Evolutionary conservation across 164 flowering plant genomes (phyloP).

Genomic region (Stephania cephalantha): DNA sequence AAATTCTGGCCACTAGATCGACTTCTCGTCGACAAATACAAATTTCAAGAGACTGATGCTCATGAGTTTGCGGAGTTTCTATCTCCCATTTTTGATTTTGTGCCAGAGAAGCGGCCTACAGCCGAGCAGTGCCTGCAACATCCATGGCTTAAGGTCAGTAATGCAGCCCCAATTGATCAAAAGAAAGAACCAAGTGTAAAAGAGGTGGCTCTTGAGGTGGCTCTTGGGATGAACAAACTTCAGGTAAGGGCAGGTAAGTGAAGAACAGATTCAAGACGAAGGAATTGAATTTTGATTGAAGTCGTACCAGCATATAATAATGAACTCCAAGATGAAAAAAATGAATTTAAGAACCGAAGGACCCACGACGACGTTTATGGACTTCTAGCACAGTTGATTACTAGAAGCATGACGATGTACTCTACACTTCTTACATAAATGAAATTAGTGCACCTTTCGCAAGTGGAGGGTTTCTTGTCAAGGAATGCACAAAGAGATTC

Average conservation of each 20-base stretch:
- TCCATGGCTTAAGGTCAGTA: conserved; percentile 56
- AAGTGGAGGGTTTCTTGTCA: not conserved
- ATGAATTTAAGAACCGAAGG: not conserved
- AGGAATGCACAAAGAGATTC: not conserved
- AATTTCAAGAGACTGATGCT: conserved; percentile 62
- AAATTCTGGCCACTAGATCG: conserved; percentile 64
- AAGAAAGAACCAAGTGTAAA: conserved; percentile 27
- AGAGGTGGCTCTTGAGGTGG: conserved; percentile 37
- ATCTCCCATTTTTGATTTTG: conserved; percentile 73
- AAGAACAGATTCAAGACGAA: conserved; percentile 17
- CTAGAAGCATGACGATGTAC: not conserved
- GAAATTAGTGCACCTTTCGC: not conserved
- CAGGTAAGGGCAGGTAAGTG: conserved; percentile 42
- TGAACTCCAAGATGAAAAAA: not conserved
- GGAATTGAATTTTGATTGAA: not conserved
- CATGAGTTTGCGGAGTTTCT: conserved; percentile 69
- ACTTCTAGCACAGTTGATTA: not conserved
- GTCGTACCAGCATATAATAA: not conserved
- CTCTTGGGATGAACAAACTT: conserved; percentile 48
- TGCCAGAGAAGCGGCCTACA: conserved; percentile 89
- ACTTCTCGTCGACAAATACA: conserved; percentile 61
- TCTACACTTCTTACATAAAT: not conserved
- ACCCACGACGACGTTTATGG: not conserved
- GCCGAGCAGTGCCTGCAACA: conserved; percentile 81
- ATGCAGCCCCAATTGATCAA: conserved; percentile 19